Percentiles rank a stretch among this genome's conserved stretches.
phyloP scores from a whole-genome alignment of 768 basidiomycete genomes.

The Phaeolepiota aurea region DNA sequence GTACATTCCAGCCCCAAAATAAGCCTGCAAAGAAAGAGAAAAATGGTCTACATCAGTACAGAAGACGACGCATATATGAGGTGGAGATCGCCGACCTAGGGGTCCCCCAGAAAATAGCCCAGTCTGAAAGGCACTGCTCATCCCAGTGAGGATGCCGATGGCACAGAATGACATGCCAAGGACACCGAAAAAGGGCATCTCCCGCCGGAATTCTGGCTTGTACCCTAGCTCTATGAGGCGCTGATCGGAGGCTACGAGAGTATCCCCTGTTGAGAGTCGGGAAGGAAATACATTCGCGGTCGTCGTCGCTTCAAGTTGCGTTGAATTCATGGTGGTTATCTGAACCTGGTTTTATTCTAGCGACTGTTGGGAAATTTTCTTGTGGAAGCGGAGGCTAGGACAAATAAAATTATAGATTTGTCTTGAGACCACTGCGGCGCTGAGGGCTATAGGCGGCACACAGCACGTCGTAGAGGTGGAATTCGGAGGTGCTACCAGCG shows the following conservation, averaged over 20 bases:
- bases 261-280: neutral
- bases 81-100: slow-evolving; percentile 20
- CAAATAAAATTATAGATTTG: neutral
- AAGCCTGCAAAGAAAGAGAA: slow-evolving; percentile 16
- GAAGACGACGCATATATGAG: neutral
- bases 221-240: slow-evolving; percentile 37
- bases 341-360: too few relatives aligned
- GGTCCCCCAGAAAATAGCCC: slow-evolving; percentile 52
- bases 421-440: neutral
- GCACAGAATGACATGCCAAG: slow-evolving; percentile 54
- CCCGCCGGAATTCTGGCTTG: slow-evolving; percentile 45
- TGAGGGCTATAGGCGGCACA: neutral
- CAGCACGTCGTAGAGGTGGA: too few relatives aligned
- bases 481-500: too few relatives aligned
- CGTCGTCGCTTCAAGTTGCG: too few relatives aligned
- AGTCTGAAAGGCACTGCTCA: slow-evolving; percentile 53
- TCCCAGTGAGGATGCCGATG: slow-evolving; percentile 52
- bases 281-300: too few relatives aligned
- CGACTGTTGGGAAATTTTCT: neutral
- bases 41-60: slow-evolving; percentile 1
- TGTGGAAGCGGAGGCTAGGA: neutral
- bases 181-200: slow-evolving; percentile 53
- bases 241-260: slow-evolving; percentile 22
- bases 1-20: slow-evolving; percentile 59
- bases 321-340: too few relatives aligned